Evolutionary conservation across 129 eudicot species (phyloP).

Genomic region (Tanacetum coccineum): DNA sequence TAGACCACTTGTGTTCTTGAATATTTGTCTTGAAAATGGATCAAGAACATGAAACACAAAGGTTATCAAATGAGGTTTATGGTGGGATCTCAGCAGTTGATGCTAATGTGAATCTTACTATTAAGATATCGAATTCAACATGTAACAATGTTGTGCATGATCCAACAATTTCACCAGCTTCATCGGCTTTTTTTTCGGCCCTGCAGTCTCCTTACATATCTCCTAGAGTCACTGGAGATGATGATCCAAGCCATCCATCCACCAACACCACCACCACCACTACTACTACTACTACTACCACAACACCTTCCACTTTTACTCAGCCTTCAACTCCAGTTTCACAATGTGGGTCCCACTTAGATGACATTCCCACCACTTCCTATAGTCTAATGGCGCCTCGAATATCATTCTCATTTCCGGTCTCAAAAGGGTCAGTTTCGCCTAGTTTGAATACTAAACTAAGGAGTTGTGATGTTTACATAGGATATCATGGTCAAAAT

Average conservation of each 20-base stretch:
- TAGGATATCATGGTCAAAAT: conserved; percentile 66
- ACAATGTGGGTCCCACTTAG: conserved; percentile 55
- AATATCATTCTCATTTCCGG: conserved; percentile 74
- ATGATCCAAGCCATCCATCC: conserved; percentile 30
- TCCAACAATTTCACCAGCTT: conserved; percentile 55
- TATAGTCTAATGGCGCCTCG: conserved; percentile 68
- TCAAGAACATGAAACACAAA: conserved; percentile 45
- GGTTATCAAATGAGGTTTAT: conserved; percentile 8
- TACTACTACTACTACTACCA: conserved; percentile 16
- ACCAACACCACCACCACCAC: conserved; percentile 24
- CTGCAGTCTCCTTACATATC: conserved; percentile 89
- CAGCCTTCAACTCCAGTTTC: conserved; percentile 69
- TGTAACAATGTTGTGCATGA: conserved; percentile 24
- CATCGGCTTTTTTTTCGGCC: conserved; percentile 88
- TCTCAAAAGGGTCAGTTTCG: conserved; percentile 59
- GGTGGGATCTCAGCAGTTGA: conserved; percentile 40
- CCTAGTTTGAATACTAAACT: conserved; percentile 56
- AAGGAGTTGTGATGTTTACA: conserved; percentile 83
- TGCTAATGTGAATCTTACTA: conserved; percentile 44
- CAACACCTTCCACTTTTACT: conserved; percentile 41
- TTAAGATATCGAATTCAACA: conserved; percentile 50
- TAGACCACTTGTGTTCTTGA: too few relatives aligned
- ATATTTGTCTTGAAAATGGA: conserved; percentile 14
- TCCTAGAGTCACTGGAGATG: conserved; percentile 58
- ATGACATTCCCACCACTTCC: conserved; percentile 81